These are phyloP conservation scores for Sabuloglossum arenarium DNA, from an alignment of 495 filamentous ascomycete species.

Conservation along the genomic window DNA sequence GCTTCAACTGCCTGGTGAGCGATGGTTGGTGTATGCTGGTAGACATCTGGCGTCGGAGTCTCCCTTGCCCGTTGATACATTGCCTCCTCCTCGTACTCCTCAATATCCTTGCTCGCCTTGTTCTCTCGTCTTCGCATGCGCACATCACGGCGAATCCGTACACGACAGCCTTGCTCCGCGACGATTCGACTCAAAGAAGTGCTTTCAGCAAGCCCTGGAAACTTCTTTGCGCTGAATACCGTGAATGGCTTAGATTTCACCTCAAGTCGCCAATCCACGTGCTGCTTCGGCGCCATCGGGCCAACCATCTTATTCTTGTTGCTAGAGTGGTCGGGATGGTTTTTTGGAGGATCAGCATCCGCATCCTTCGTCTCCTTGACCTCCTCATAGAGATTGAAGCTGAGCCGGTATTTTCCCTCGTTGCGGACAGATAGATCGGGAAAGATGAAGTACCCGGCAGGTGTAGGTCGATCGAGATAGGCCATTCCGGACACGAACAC, in stretches of 20 bases:
- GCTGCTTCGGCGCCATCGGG: constrained; percentile 17
- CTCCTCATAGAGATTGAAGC: constrained; percentile 86
- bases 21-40: constrained; percentile 23
- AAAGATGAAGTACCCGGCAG: constrained; percentile 95
- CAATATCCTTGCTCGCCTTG: constrained; percentile 38
- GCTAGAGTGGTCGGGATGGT: constrained; percentile 4
- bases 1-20: constrained; percentile 14
- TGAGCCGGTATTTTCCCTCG: constrained; percentile 74
- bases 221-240: constrained; percentile 97
- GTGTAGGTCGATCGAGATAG: constrained; percentile 76
- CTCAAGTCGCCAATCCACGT: constrained; percentile 54
- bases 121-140: constrained; percentile 80
- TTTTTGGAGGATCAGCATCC: constrained; percentile 25
- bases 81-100: constrained; percentile 44
- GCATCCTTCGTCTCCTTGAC: constrained; percentile 56
- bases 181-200: constrained; percentile 75
- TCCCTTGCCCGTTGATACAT: constrained; percentile 29
- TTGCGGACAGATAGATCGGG: constrained; percentile 93
- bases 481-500: constrained; percentile 93
- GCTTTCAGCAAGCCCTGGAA: constrained; percentile 83
- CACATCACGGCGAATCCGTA: constrained; percentile 90
- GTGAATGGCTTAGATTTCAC: constrained; percentile 73
- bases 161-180: constrained; percentile 91
- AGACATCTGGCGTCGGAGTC: constrained; percentile 40
- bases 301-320: constrained; percentile 7